These are phyloP conservation scores for Trichosporon asahii DNA, from an alignment of 1,284 basidiomycete genomes.

Conservation along the genomic window DNA sequence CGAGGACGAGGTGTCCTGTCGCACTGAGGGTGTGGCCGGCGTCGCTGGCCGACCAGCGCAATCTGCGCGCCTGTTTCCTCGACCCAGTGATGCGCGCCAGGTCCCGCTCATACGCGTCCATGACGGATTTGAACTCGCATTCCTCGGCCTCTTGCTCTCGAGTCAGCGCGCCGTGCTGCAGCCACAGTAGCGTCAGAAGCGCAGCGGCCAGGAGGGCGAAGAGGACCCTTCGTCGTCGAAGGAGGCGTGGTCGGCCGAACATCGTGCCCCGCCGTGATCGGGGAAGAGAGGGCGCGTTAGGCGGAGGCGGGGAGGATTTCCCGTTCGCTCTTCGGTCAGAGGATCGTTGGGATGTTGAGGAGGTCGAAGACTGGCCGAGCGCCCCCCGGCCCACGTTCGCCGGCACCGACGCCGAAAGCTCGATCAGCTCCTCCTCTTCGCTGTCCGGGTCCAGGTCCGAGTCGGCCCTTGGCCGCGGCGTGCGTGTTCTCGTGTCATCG, in stretches of 20 bases:
- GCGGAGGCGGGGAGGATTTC: not conserved
- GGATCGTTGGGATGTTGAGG: not conserved
- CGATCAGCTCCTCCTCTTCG: not conserved
- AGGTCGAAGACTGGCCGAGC: not conserved
- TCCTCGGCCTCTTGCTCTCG: too few relatives aligned
- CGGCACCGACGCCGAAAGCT: not conserved
- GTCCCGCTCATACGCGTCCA: slow-evolving; percentile 45
- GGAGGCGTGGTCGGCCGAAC: not conserved
- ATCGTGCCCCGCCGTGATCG: not conserved
- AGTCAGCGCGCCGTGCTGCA: not conserved
- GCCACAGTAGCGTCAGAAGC: not conserved
- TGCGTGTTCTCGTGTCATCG: not conserved
- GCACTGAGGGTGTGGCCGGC: slow-evolving; percentile 14
- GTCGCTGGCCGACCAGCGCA: slow-evolving; percentile 18
- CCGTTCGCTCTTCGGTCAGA: not conserved
- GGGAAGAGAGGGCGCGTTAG: not conserved
- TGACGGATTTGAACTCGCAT: slow-evolving; percentile 42
- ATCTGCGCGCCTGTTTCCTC: slow-evolving; percentile 8
- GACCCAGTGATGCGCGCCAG: slow-evolving; percentile 27
- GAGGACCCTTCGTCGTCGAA: not conserved
- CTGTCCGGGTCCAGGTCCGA: not conserved
- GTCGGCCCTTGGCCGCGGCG: not conserved
- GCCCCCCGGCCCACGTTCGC: not conserved
- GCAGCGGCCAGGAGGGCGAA: not conserved
- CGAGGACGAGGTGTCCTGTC: slow-evolving; percentile 46